Base-by-base conservation (phyloP, 163 green algal genomes). In the Coccomyxa subellipsoidea region DNA sequence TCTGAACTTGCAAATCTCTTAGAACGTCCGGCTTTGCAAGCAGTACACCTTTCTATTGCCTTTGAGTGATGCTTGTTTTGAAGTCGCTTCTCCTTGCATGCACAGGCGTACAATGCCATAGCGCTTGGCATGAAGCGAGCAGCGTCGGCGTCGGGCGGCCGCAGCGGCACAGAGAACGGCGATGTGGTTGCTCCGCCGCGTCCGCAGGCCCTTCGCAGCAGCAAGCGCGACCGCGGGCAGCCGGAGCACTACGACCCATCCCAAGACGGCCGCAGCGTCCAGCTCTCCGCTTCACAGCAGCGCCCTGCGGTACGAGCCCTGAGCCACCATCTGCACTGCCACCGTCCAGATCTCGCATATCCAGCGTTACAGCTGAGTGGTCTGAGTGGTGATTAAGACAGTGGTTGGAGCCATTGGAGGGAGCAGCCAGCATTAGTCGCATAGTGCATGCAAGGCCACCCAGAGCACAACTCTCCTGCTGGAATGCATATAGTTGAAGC, bases 101-200 rank as follows among this genome's bases (percentile, higher is more conserved):
- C 7, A 38, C 69, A 75, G 69, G 69, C 69, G 21, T 36, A 34
- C n/a, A 36, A 75, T 10, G 69, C 69, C 69, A 75, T 75, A 34
- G 31, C 69, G 69, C 31, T 75, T 18, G 69, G n/a, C n/a, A 75
- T 75, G 69, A 75, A 75, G 69, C 47, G 47, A 12, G 47, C 47
- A 18, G 21, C 47, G 47, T 59, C 47, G 15, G 47, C 47, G 47
- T 59, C 47, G 47, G 23, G 47, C 5, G 47, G 47, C 47, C 47
- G 47, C 47, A 18, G 47, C 47, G 47, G 47, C 47, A 8, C 23
- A 18, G 47, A 59, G 47, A 35, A 35, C 66, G 66, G 29, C 18
- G 66, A 35, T 35, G 66, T 73, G 66, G 29, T 73, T 18, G 66
- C 3, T 18, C 5, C n/a, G 4, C 29, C 66, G 7, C 29, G 29